Percentiles rank a stretch among this genome's conserved stretches.
phyloP scores from a whole-genome alignment of 352 stramenopile genomes.

The Phytophthora syringae region DNA sequence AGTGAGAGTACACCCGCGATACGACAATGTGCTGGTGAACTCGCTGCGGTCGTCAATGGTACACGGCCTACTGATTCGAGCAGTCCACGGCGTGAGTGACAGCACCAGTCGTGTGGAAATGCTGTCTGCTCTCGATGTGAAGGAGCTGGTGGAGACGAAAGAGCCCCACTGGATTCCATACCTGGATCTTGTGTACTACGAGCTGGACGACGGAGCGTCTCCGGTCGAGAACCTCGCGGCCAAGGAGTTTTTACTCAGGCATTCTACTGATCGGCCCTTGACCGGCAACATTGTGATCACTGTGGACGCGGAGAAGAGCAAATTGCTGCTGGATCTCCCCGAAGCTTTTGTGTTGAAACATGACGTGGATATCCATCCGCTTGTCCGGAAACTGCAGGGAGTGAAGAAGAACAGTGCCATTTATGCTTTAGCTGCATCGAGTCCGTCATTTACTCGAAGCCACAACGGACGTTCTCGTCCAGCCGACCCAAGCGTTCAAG shows the following conservation, averaged over 20 bases:
- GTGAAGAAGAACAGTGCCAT: slow-evolving; percentile 62
- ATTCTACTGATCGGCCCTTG: slow-evolving; percentile 19
- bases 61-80: slow-evolving; percentile 64
- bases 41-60: slow-evolving; percentile 70
- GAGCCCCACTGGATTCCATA: slow-evolving; percentile 60
- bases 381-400: slow-evolving; percentile 64
- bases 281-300: slow-evolving; percentile 70
- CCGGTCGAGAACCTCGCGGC: slow-evolving; percentile 50
- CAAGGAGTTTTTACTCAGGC: slow-evolving; percentile 51
- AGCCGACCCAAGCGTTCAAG: slow-evolving; percentile 33
- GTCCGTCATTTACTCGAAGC: slow-evolving; percentile 17
- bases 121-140: slow-evolving; percentile 60
- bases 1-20: slow-evolving; percentile 50
- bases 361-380: slow-evolving; percentile 66
- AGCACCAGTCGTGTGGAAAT: slow-evolving; percentile 37
- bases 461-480: slow-evolving; percentile 17
- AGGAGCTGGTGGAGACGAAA: slow-evolving; percentile 51
- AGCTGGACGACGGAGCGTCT: slow-evolving; percentile 38
- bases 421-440: slow-evolving; percentile 27
- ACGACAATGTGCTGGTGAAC: slow-evolving; percentile 67
- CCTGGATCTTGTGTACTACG: slow-evolving; percentile 69
- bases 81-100: slow-evolving; percentile 17
- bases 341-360: slow-evolving; percentile 74
- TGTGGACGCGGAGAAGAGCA: slow-evolving; percentile 54
- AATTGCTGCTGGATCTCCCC: slow-evolving; percentile 64